A percentile compares a stretch with the other conserved stretches of the same genome.
Conservation (phyloP, 73 alveolate genomes). For the Paramecium tetraurelia region DNA sequence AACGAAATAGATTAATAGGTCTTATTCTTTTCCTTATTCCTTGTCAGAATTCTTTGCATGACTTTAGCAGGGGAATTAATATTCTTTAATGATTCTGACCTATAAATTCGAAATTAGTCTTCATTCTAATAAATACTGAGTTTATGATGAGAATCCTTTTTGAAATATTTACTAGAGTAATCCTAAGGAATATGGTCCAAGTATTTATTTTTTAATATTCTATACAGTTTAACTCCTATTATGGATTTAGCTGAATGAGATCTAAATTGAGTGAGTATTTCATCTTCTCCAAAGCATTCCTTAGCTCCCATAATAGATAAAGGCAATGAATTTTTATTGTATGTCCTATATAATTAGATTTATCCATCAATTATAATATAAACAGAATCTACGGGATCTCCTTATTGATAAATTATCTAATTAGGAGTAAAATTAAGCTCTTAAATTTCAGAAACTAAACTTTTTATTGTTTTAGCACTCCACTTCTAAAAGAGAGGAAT, state of each 20-base stretch:
- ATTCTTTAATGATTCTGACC: slow-evolving; percentile 1
- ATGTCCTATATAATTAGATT: not conserved
- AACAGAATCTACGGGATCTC: slow-evolving; percentile 32
- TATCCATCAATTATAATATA: slow-evolving; percentile 31
- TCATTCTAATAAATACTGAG: not conserved
- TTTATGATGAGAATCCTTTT: not conserved
- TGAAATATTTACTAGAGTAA: not conserved
- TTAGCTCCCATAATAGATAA: not conserved
- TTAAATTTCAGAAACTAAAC: not conserved
- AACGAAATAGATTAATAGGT: not conserved
- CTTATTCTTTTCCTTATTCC: not conserved
- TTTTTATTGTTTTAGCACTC: slow-evolving; percentile 7
- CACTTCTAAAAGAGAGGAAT: not conserved
- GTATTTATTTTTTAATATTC: not conserved
- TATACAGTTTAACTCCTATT: not conserved
- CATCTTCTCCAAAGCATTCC: slow-evolving; percentile 36
- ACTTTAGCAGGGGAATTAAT: slow-evolving; percentile 1
- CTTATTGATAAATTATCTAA: not conserved
- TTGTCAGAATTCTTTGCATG: not conserved
- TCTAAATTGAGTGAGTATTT: not conserved
- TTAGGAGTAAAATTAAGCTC: not conserved
- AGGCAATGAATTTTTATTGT: slow-evolving; percentile 19
- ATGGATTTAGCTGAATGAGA: not conserved
- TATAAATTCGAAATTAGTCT: not conserved
- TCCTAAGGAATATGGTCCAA: slow-evolving; percentile 4